phyloP scores from a whole-genome alignment of 2,329 filamentous ascomycete species.

The Sporothrix luriei region DNA sequence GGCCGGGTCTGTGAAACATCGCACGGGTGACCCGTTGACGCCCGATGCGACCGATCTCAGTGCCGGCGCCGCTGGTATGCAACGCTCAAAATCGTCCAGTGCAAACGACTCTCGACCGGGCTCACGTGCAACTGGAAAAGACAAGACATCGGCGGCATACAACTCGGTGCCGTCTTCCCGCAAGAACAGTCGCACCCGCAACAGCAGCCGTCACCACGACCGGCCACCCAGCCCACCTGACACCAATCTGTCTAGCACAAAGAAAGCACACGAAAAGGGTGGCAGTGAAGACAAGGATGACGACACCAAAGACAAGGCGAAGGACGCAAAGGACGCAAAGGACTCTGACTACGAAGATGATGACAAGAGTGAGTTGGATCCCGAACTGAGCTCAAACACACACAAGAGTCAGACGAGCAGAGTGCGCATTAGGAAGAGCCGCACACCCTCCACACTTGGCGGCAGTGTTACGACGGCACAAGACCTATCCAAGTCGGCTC shows the following conservation, averaged over 20 bases:
- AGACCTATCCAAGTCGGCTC: conserved; percentile 53
- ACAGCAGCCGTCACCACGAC: conserved; percentile 46
- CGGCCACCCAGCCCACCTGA: conserved; percentile 66
- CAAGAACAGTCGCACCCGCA: conserved; percentile 44
- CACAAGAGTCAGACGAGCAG: conserved; percentile 27
- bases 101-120: conserved; percentile 23
- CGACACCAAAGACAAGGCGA: neutral
- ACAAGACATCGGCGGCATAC: conserved; percentile 38
- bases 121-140: conserved; percentile 16
- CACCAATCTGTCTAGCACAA: conserved; percentile 59
- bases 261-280: conserved; percentile 41
- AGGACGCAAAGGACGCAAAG: neutral
- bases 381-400: conserved; percentile 33
- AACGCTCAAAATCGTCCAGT: conserved; percentile 51
- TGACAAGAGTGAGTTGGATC: conserved; percentile 38
- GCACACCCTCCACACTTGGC: conserved; percentile 31
- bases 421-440: conserved; percentile 27
- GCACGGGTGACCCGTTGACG: conserved; percentile 57
- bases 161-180: conserved; percentile 42
- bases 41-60: conserved; percentile 73
- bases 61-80: conserved; percentile 46
- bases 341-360: conserved; percentile 8
- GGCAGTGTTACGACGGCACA: conserved; percentile 43
- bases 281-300: conserved; percentile 10
- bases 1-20: conserved; percentile 28